phyloP scores from a whole-genome alignment of 2,329 filamentous ascomycete genomes.

The Amauroascus niger region DNA sequence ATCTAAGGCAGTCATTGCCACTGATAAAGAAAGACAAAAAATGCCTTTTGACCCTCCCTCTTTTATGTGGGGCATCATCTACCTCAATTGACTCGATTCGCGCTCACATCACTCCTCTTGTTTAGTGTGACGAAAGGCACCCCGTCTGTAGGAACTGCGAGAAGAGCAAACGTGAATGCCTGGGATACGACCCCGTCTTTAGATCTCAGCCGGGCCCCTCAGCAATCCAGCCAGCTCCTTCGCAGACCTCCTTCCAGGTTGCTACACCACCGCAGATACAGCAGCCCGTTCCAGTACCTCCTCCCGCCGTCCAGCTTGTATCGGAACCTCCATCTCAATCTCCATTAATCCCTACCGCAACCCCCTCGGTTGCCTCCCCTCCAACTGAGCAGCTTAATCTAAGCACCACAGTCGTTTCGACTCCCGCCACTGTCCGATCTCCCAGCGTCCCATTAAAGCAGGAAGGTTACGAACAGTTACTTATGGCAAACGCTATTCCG shows the following conservation, averaged over 20 bases:
- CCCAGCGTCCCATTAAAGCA: constrained; percentile 2
- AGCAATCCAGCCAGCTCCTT: constrained; percentile 54
- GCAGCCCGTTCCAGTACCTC: constrained; percentile 22
- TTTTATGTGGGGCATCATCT: background rate
- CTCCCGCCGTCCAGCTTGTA: background rate
- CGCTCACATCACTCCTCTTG: constrained; percentile 15
- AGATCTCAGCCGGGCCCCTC: constrained; percentile 62
- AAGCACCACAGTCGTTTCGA: background rate
- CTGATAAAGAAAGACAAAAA: no score
- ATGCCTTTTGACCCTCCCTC: background rate
- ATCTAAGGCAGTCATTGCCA: background rate
- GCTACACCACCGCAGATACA: constrained; percentile 32
- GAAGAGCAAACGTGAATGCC: constrained; percentile 58
- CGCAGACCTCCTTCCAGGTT: constrained; percentile 33
- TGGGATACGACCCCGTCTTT: constrained; percentile 60
- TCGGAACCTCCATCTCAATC: constrained; percentile 8
- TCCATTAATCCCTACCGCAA: constrained; percentile 7
- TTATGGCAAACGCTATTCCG: constrained; percentile 13
- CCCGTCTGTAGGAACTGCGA: constrained; percentile 69
- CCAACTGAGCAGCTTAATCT: background rate
- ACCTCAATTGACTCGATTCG: background rate
- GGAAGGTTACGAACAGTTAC: constrained; percentile 8
- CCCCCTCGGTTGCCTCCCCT: constrained; percentile 1
- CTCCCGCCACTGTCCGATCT: background rate
- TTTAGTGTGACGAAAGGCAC: constrained; percentile 89